These are phyloP conservation scores for Microdochium bolleyi DNA, from an alignment of 2,329 filamentous ascomycete species.

Conservation along the genomic window DNA sequence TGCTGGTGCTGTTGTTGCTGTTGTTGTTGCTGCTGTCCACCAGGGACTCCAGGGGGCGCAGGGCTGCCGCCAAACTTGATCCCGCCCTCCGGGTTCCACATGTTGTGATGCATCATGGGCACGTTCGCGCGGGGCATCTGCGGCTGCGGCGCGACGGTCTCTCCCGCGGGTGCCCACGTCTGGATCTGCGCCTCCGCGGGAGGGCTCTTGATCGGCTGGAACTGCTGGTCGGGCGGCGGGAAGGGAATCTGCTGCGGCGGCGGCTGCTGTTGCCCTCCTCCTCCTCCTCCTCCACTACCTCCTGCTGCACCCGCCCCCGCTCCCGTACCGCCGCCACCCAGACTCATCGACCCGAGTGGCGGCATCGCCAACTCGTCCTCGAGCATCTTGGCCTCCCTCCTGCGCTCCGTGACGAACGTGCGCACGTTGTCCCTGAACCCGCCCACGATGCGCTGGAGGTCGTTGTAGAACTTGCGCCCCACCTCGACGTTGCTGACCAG, in stretches of 20 bases:
- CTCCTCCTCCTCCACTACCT: constrained; percentile 13
- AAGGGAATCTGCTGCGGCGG: constrained; percentile 10
- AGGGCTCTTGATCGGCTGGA: constrained; percentile 15
- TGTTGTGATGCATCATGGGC: constrained; percentile 29
- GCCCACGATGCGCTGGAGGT: constrained; percentile 79
- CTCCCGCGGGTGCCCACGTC: constrained; percentile 40
- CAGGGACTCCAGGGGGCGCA: constrained; percentile 5
- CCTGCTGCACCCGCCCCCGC: constrained; percentile 9
- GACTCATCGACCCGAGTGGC: constrained; percentile 15
- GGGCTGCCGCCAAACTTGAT: constrained; percentile 57
- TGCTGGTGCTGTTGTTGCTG: neutral
- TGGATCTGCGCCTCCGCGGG: constrained; percentile 44
- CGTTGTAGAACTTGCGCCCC: constrained; percentile 94
- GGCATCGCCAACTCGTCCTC: constrained; percentile 24
- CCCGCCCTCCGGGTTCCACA: constrained; percentile 76
- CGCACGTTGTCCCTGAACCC: constrained; percentile 69
- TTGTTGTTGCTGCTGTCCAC: constrained; percentile 6
- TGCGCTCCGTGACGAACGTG: constrained; percentile 71
- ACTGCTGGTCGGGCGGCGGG: constrained; percentile 19
- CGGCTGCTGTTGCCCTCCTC: constrained; percentile 14
- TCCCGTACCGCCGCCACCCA: constrained; percentile 8
- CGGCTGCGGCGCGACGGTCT: constrained; percentile 41
- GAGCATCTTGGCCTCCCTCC: constrained; percentile 70
- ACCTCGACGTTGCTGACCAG: constrained; percentile 87
- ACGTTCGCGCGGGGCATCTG: constrained; percentile 26